These are phyloP conservation scores for Malus hybrid DNA, from an alignment of 331 rosid genomes.

Conservation along the genomic window DNA sequence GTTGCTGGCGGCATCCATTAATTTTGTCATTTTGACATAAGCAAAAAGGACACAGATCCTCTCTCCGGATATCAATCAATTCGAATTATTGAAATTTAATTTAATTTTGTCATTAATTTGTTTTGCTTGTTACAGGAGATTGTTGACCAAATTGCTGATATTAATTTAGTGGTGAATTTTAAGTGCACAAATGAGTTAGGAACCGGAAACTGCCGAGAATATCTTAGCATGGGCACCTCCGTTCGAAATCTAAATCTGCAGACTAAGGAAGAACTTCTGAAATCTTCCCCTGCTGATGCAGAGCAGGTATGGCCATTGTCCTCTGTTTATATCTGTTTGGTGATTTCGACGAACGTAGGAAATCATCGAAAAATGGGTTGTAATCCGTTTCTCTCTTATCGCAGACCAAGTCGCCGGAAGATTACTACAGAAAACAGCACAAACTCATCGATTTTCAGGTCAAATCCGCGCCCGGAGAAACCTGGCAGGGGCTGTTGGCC, in stretches of 20 bases:
- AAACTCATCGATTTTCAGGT: constrained; percentile 67
- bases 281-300: constrained; percentile 13
- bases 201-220: constrained; percentile 30
- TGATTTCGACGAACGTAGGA: not conserved
- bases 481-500: constrained; percentile 52
- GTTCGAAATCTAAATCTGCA: no score
- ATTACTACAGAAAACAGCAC: constrained; percentile 82
- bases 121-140: constrained; percentile 43
- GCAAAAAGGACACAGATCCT: no score
- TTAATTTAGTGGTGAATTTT: constrained; percentile 86
- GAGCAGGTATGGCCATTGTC: constrained; percentile 45
- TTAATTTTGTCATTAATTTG: no score
- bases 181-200: constrained; percentile 48
- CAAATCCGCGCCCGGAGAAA: constrained; percentile 27
- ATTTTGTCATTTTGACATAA: no score
- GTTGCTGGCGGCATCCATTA: no score
- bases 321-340: not conserved
- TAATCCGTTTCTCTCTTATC: not conserved
- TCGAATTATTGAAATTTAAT: no score
- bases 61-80: no score
- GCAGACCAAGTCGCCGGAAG: constrained; percentile 69
- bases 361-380: no score
- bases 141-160: constrained; percentile 56
- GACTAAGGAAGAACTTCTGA: no score
- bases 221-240: no score